phyloP scores from a whole-genome alignment of 179 eudicot genomes.

The Silene noctiflora region DNA sequence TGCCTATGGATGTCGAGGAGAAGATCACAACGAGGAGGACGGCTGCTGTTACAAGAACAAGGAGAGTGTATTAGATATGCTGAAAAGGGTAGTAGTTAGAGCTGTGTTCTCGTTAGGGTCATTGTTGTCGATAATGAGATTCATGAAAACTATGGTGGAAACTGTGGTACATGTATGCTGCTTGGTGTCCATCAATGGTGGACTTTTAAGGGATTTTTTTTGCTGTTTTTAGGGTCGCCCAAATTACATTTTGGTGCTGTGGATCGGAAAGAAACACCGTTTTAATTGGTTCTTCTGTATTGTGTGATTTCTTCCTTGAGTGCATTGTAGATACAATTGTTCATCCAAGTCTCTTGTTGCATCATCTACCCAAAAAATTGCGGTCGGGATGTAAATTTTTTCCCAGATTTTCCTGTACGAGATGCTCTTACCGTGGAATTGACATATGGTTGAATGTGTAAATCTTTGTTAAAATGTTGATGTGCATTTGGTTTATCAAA shows the following conservation, averaged over 20 bases:
- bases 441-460: background rate
- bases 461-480: no score
- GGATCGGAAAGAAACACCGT: background rate
- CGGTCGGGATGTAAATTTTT: background rate
- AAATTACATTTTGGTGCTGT: slow-evolving; percentile 8
- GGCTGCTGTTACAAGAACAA: slow-evolving; percentile 32
- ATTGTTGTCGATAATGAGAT: slow-evolving; percentile 12
- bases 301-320: background rate
- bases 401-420: background rate
- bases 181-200: slow-evolving; percentile 23
- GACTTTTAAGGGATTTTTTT: background rate
- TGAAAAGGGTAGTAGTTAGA: background rate
- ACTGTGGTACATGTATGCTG: background rate
- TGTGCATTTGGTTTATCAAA: no score
- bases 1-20: slow-evolving; percentile 44
- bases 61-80: slow-evolving; percentile 29
- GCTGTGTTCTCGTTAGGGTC: background rate
- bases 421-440: background rate
- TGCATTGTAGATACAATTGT: background rate
- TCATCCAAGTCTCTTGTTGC: background rate
- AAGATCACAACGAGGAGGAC: slow-evolving; percentile 26
- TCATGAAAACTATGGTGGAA: background rate
- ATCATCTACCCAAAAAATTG: background rate
- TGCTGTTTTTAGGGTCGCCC: slow-evolving; percentile 1
- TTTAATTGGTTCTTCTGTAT: background rate